Evolutionary conservation across 805 yeast genomes (phyloP).

Genomic region (Candida tibetensis): DNA sequence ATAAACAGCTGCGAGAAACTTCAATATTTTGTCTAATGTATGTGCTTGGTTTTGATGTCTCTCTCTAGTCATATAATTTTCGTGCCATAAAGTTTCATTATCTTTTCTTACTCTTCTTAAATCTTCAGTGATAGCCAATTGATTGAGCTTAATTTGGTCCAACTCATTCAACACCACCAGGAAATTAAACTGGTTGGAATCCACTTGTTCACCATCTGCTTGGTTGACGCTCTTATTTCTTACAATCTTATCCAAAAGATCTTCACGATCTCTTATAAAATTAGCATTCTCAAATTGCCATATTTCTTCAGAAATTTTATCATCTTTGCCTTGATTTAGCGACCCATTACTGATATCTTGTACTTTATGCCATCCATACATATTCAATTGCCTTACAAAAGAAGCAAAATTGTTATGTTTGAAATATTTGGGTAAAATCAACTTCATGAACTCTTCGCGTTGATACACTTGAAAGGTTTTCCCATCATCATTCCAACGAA

Average conservation of each 20-base stretch:
- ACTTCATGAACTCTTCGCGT: constrained; percentile 80
- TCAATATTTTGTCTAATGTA: constrained; percentile 80
- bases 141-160: constrained; percentile 74
- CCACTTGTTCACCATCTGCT: constrained; percentile 20
- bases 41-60: constrained; percentile 82
- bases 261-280: constrained; percentile 76
- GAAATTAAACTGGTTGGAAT: constrained; percentile 37
- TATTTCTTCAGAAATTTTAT: constrained; percentile 62
- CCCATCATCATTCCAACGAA: constrained; percentile 86
- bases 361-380: constrained; percentile 99
- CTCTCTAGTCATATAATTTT: constrained; percentile 78
- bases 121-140: constrained; percentile 79
- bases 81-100: constrained; percentile 89
- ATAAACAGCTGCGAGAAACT: constrained; percentile 81
- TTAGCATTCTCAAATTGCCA: constrained; percentile 87
- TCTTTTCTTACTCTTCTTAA: constrained; percentile 79
- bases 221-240: constrained; percentile 55
- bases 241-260: constrained; percentile 77
- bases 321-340: constrained; percentile 36
- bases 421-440: constrained; percentile 85
- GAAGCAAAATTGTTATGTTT: constrained; percentile 95
- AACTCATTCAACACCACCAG: constrained; percentile 63
- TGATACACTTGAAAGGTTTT: constrained; percentile 79
- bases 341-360: constrained; percentile 87
- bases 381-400: constrained; percentile 92